Evolutionary conservation across 2,329 filamentous ascomycete species (phyloP), one percentile per base, ranked within the genome.

Genomic region (Cladosporium sp.): DNA sequence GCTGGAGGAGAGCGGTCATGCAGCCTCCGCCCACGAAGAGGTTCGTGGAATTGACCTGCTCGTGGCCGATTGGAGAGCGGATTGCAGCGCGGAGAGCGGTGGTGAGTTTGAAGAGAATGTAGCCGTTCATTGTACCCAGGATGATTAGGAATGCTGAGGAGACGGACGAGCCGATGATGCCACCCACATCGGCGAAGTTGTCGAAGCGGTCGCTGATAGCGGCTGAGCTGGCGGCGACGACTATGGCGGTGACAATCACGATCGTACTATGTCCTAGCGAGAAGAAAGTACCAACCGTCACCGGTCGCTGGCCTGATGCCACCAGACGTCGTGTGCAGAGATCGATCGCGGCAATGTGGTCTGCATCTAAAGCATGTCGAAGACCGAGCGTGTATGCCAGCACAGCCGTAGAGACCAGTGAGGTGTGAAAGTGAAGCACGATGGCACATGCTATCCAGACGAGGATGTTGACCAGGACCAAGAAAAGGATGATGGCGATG

Each of bases 351-450:
- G 84, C 86, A 64, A 90, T 90, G 70, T 97, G 94, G 74, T 97
- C 93, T n/a, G 93, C 94, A 70, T 97, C 94, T 45, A 97, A 84
- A n/a, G 93, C 93, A 78, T 97, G 93, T 42, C 93, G 88, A 12
- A 97, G 82, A 2, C 93, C 93, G 11, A 97, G 83, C 0, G 90
- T 90, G 73, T 95, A 97, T 25, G 92, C 87, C 0, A 97, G 83
- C 1, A 92, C 86, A 1, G 92, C 90, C 2, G 92, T 88, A 1
- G 89, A 89, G 51, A 92, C 84, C 62, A 97, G 82, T 0, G 80
- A 76, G 47, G 66, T 62, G 63, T 76, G 70, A 57, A 71, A 75
- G 64, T 70, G 68, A 58, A 86, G 67, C 3, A 87, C 79, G 61
- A 86, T 78, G 9, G 78, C 84, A 9, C 81, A 80, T 20, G 78